Base-by-base conservation (phyloP, 2,329 filamentous ascomycete genomes). In the Calonectria pauciramosa region DNA sequence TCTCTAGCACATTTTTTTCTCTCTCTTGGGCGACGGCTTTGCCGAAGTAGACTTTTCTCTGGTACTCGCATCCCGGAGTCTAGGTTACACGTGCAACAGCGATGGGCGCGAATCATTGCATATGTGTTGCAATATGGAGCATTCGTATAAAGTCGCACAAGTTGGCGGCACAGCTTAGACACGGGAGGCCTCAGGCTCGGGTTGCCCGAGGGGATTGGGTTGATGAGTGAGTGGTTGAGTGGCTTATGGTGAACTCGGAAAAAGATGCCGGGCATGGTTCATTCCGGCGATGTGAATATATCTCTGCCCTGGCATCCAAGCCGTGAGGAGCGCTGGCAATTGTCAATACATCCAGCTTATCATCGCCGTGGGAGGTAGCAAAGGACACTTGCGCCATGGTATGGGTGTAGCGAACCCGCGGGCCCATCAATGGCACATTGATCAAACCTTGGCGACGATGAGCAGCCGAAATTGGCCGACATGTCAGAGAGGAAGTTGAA, bases 31-130 rank as follows among this genome's bases (percentile, higher is more conserved):
- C 70, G 69, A 73, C 73, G 68, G 72, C 71, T 78, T 80, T 73
- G 72, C 78, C 70, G 76, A 74, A 73, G 74, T 74, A 76, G 68
- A 75, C 75, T 76, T 76, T 77, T 41, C 49, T 70, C 71, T 74
- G 72, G 77, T 75, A 80, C 77, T 79, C 67, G 76, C 78, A 76
- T 78, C 73, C 76, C 73, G 60, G 71, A 66, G 79, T 78, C 73
- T 78, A 51, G 71, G 75, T 70, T 69, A 76, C 69, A 74, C 65
- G 59, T 78, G 75, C 65, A 76, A 71, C 65, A 73, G 69, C 72
- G 71, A 77, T 73, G 64, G 72, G 73, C 78, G 69, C 72, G 72
- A 75, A 75, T 76, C 64, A 80, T 76, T 78, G 70, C 76, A 77
- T 77, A 72, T 63, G 41, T 70, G 71, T 76, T 78, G 71, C 79